These are phyloP conservation scores for Sporothrix sp. DNA, from an alignment of 2,329 filamentous ascomycete species.

Conservation along the genomic window DNA sequence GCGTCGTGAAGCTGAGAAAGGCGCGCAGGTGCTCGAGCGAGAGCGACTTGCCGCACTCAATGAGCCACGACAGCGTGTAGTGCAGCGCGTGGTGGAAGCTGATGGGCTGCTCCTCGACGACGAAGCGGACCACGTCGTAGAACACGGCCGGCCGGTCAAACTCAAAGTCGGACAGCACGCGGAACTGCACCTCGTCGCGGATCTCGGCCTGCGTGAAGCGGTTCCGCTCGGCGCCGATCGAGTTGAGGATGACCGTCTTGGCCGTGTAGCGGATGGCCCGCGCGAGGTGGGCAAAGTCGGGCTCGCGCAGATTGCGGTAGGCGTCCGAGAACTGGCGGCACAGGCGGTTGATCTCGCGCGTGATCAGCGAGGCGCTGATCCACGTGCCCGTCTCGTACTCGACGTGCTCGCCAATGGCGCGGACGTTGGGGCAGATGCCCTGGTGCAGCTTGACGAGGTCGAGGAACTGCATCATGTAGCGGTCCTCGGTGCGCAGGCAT, in stretches of 20 bases:
- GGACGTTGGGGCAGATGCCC: slow-evolving; percentile 88
- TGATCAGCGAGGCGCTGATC: slow-evolving; percentile 93
- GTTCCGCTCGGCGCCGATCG: slow-evolving; percentile 75
- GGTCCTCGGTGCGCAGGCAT: slow-evolving; percentile 68
- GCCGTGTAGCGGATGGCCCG: slow-evolving; percentile 65
- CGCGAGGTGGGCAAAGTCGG: slow-evolving; percentile 56
- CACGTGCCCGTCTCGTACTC: slow-evolving; percentile 98
- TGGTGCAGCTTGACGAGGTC: slow-evolving; percentile 94
- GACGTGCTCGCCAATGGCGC: slow-evolving; percentile 88
- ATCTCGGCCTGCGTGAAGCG: slow-evolving; percentile 83
- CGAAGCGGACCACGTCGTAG: slow-evolving; percentile 71
- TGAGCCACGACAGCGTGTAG: slow-evolving; percentile 90
- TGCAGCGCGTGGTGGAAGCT: slow-evolving; percentile 97
- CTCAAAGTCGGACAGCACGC: slow-evolving; percentile 65
- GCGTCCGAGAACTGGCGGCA: slow-evolving; percentile 83
- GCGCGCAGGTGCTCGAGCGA: slow-evolving; percentile 54
- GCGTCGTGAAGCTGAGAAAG: slow-evolving; percentile 61
- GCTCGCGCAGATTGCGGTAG: slow-evolving; percentile 60
- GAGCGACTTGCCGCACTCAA: slow-evolving; percentile 79
- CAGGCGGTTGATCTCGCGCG: slow-evolving; percentile 86
- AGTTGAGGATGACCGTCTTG: slow-evolving; percentile 79
- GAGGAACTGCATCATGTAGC: slow-evolving; percentile 88
- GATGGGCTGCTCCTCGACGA: slow-evolving; percentile 80
- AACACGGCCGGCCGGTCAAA: slow-evolving; percentile 51
- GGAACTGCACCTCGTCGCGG: slow-evolving; percentile 77